Base-by-base conservation (phyloP, 306 rosid genomes). In the Medicago ruthenica region DNA sequence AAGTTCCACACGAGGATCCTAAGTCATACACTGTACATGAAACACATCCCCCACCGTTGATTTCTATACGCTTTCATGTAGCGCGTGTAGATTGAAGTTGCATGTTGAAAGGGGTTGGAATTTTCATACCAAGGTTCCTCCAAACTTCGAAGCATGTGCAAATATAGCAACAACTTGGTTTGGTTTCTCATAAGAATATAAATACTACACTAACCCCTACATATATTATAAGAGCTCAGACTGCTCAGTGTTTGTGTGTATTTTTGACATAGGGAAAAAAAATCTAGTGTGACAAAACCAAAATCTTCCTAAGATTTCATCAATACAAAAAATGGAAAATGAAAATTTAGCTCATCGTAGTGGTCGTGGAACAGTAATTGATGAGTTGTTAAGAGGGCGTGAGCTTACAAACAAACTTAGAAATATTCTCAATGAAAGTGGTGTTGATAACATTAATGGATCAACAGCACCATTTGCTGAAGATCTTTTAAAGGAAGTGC, bases 311-410 rank as follows among this genome's bases (percentile, higher is more conserved):
- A 13, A 61, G 42, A 61, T 34, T n/a, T 53, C 21, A 3, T 53
- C 21, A 3, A 18, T 40, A 5, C n/a, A 40, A 44, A 44, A 42
- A 13, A 67, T 67, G 80, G 87, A 71, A 42, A 77, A 53, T 17
- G 4, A 71, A 37, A 77, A 54, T 18, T 10, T 62, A 24, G 18
- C 16, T 7, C 22, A 37, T 13, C n/a, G n/a, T n/a, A 44, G 8
- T 13, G 51, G 8, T 61, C 44, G 57, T 31, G 80, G 8, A 9
- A 83, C 59, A 47, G 75, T 75, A 14, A 44, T 76, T 65, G 81
- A 85, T 9, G 89, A 87, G 73, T 76, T 90, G 1, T 24, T 67
- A 31, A 77, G 74, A 64, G 96, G 96, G 2, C 86, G 70, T 8
- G 71, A 84, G 2, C 14, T 67, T 15, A 85, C 84, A 0, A 64